These are phyloP conservation scores for Gilbertella persicaria DNA, from an alignment of 371 early-diverging fungal genomes.

Conservation along the genomic window DNA sequence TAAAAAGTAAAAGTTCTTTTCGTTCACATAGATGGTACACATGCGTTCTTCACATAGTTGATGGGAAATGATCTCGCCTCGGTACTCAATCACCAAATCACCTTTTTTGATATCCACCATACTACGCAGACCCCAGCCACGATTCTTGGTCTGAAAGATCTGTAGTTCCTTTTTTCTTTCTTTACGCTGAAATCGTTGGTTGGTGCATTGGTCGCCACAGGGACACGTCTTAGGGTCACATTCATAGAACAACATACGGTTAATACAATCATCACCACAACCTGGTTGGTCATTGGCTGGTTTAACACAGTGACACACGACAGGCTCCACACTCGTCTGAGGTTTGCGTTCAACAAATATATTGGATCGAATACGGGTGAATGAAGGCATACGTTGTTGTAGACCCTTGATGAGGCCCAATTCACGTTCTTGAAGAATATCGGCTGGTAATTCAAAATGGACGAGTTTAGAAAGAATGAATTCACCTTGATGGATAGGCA, in stretches of 20 bases:
- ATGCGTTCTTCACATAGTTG: constrained; percentile 71
- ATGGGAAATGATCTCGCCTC: constrained; percentile 85
- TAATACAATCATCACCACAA: constrained; percentile 78
- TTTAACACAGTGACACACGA: constrained; percentile 61
- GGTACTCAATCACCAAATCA: constrained; percentile 81
- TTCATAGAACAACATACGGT: constrained; percentile 79
- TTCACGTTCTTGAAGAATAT: constrained; percentile 51
- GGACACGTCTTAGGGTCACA: constrained; percentile 73
- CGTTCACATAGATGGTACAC: constrained; percentile 67
- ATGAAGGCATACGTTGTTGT: constrained; percentile 24
- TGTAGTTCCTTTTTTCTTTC: constrained; percentile 58
- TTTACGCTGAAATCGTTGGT: constrained; percentile 72
- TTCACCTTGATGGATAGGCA: constrained; percentile 61
- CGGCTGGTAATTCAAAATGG: constrained; percentile 54
- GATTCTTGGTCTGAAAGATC: constrained; percentile 60
- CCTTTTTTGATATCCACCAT: constrained; percentile 57
- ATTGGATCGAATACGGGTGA: constrained; percentile 43
- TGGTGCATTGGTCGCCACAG: constrained; percentile 70
- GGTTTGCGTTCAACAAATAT: constrained; percentile 76
- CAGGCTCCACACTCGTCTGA: constrained; percentile 44
- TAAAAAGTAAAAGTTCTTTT: constrained; percentile 80
- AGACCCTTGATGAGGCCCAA: constrained; percentile 30
- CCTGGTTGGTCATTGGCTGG: constrained; percentile 60
- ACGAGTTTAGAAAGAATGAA: constrained; percentile 31
- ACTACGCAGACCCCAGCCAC: constrained; percentile 85